Percentiles rank a stretch among this genome's conserved stretches.
Evolutionary conservation across 2,329 filamentous ascomycete species (phyloP).

Genomic region (Ophiosphaerella narmari): DNA sequence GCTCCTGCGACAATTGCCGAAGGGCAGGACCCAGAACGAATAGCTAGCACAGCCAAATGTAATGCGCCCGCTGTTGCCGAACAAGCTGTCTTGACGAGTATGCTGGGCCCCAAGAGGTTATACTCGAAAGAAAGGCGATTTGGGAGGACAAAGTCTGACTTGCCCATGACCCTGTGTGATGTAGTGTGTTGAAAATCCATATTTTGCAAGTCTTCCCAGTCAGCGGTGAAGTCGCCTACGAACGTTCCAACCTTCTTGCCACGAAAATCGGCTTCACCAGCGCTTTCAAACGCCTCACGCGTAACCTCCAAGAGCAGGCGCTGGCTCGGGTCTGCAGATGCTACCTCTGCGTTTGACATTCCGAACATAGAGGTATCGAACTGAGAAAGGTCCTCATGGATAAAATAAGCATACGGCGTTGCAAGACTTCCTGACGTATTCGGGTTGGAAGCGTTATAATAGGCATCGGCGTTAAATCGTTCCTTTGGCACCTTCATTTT

Average conservation of each 20-base stretch:
- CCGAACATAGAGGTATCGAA: conserved; percentile 26
- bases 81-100: conserved; percentile 42
- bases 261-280: conserved; percentile 15
- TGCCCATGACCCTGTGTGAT: conserved; percentile 11
- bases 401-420: conserved; percentile 20
- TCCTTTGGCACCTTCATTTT: neutral
- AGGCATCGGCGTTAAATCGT: conserved; percentile 6
- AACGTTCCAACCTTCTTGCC: conserved; percentile 40
- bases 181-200: conserved; percentile 1
- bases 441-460: conserved; percentile 6
- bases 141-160: conserved; percentile 21
- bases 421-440: conserved; percentile 21
- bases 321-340: conserved; percentile 28
- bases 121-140: conserved; percentile 35
- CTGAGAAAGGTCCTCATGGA: conserved; percentile 4
- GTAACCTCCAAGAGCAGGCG: conserved; percentile 30
- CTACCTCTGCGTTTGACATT: conserved; percentile 13
- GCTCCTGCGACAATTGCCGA: conserved; percentile 21
- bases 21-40: conserved; percentile 10
- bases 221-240: conserved; percentile 35
- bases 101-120: conserved; percentile 13
- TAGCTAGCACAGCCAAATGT: conserved; percentile 20
- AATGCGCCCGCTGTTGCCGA: conserved; percentile 36
- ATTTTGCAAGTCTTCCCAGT: conserved; percentile 14
- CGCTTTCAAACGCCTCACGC: conserved; percentile 45